Evolutionary conservation across 208 protist genomes (phyloP).

Genomic region (Crithidia fasciculata): DNA sequence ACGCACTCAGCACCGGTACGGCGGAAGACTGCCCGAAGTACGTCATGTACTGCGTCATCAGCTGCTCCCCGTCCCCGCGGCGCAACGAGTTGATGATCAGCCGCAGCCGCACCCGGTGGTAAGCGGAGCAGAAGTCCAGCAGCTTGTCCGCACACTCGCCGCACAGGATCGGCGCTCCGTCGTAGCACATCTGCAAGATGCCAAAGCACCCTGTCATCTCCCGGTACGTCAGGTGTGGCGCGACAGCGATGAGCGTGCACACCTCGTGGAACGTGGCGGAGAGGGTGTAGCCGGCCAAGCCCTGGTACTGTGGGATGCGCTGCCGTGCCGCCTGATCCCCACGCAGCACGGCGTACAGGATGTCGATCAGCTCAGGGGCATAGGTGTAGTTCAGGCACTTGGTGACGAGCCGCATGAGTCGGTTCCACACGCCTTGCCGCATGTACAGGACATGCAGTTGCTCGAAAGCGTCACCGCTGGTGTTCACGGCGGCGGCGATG

Average conservation of each 20-base stretch:
- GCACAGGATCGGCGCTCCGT: constrained; percentile 44
- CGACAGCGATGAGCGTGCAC: constrained; percentile 55
- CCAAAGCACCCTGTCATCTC: constrained; percentile 65
- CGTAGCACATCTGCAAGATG: constrained; percentile 58
- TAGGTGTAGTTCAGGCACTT: constrained; percentile 69
- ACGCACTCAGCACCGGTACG: constrained; percentile 32
- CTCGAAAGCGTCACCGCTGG: constrained; percentile 42
- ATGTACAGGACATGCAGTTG: constrained; percentile 50
- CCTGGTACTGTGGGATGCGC: constrained; percentile 33
- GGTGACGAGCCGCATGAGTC: constrained; percentile 58
- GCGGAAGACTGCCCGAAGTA: constrained; percentile 70
- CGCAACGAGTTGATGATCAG: constrained; percentile 58
- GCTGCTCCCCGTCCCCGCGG: constrained; percentile 41
- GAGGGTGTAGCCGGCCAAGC: constrained; percentile 35
- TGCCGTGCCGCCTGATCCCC: constrained; percentile 30
- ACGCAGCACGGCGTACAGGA: constrained; percentile 63
- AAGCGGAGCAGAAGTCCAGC: constrained; percentile 81
- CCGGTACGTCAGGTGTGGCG: constrained; percentile 43
- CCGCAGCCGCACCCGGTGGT: constrained; percentile 89
- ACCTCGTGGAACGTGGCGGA: constrained; percentile 70
- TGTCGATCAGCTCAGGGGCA: constrained; percentile 48
- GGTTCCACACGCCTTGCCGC: constrained; percentile 59
- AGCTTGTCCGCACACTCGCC: constrained; percentile 48
- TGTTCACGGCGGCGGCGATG: constrained; percentile 52
- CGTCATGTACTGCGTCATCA: constrained; percentile 55